Evolutionary conservation across 805 yeast genomes (phyloP), one percentile per base, ranked within the genome.

Genomic region (Teunomyces pallodes): DNA sequence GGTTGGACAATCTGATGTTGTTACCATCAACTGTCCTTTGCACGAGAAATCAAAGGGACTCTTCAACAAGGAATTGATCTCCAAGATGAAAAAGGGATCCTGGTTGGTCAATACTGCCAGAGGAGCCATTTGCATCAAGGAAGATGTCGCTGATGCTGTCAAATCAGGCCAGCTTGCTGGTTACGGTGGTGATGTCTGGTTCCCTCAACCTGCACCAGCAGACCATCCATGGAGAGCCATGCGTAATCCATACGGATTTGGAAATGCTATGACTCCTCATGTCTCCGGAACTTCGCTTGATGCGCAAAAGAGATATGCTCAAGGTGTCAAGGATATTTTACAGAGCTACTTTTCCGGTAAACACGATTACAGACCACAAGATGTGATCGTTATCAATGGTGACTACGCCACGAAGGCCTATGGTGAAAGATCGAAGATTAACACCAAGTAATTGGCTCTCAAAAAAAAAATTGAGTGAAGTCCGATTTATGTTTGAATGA

Each of bases 151-250:
- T 0, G 90, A 75, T 10, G 92, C 92, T 1, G 78, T 87, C 35
- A 62, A 74, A 46, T 69, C 81, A 33, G 94, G 94, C 43, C 84
- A 83, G 57, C 64, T 87, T 43, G 74, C 84, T 58, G 92, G 91
- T 45, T 87, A 86, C 62, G 94, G 91, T 59, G 94, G 92, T 57
- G 94, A 87, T 66, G 94, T 87, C 45, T 86, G 92, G 90, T 78
- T 60, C 72, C 85, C 84, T n/a, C 95, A 87, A 67, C 95, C 95
- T 38, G 87, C 92, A 26, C 90, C 90, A 54, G 70, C 72, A 46
- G 77, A 76, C 64, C 90, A 86, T 61, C 90, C 90, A 55, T 87
- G 94, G 94, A 77, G 90, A 75, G 47, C 73, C 9, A 79, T 86
- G 82, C 62, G 70, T 43, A 84, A 85, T 78, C 71, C 78, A 59